Evolutionary conservation across 2,329 filamentous ascomycete species (phyloP), one percentile per base, ranked within the genome.

Genomic region (Epichloe glyceriae): DNA sequence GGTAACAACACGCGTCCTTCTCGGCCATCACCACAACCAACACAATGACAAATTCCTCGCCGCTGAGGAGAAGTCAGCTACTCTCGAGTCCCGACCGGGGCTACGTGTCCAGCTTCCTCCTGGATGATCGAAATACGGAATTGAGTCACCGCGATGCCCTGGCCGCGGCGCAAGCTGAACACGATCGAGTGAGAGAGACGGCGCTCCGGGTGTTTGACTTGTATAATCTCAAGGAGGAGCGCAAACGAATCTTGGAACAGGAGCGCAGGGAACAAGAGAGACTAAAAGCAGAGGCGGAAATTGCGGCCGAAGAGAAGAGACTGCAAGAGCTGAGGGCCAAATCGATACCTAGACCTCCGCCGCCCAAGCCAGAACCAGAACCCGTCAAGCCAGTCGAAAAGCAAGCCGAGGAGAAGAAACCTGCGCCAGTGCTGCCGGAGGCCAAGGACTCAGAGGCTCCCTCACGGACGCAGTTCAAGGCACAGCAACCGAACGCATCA

Each of bases 121-220:
- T 72, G 40, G 76, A 80, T 48, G 73, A 78, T 34, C 74, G 78
- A 37, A 81, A 86, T 55, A 78, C 76, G 35, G 81, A 83, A 60
- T 70, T 76, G 47, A 73, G 72, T 50, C 83, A 88, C 61, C 74
- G 76, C 52, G 76, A 81, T 57, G 83, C 84, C 14, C 74, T 91
- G 15, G 78, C 77, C 44, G 76, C 77, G 45, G 83, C 83, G 4
- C 79, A 79, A 46, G 72, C 73, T 14, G 78, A 84, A 60, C 86
- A 89, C 62, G 78, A 85, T 38, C 74, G 78, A 30, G 76, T 91
- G 11, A 74, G 75, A 30, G 67, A 73, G 50, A 66, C 67, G 33
- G 76, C 76, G 7, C 62, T 77, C 37, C 67, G 70, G 15, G 72
- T 73, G 6, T 74, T 70, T 50, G 65, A 74, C 52, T 63, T 75